Percentiles rank a stretch among this genome's conserved stretches.
phyloP scores from a whole-genome alignment of 768 basidiomycete genomes.

The Mycena galopus region DNA sequence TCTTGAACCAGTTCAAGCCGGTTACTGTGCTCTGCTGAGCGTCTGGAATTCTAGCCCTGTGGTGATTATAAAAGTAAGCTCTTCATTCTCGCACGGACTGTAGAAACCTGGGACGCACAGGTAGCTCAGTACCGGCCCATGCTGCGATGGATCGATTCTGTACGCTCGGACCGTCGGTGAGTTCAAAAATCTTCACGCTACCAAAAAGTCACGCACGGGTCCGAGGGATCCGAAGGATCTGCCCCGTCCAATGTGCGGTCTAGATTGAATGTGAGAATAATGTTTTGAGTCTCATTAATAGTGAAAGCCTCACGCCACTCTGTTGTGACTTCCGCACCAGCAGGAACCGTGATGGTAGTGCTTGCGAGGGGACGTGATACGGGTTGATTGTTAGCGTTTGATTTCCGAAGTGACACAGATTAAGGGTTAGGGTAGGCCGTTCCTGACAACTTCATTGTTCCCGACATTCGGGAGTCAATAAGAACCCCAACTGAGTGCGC shows the following conservation, averaged over 20 bases:
- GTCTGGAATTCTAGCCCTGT: slow-evolving; percentile 57
- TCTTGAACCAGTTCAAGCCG: slow-evolving; percentile 62
- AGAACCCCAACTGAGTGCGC: too few species aligned
- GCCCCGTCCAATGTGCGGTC: slow-evolving; percentile 60
- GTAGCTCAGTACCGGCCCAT: slow-evolving; percentile 66
- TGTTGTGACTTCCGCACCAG: slow-evolving; percentile 65
- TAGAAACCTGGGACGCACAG: slow-evolving; percentile 50
- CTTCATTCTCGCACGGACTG: background rate
- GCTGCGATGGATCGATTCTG: slow-evolving; percentile 62
- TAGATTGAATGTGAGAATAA: background rate
- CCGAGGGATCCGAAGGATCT: slow-evolving; percentile 54
- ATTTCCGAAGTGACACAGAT: too few species aligned
- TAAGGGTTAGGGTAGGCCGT: too few species aligned
- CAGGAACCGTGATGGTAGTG: slow-evolving; percentile 61
- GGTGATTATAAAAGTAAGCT: background rate
- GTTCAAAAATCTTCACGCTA: slow-evolving; percentile 27
- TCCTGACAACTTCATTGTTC: too few species aligned
- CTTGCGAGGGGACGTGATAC: slow-evolving; percentile 60
- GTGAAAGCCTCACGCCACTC: slow-evolving; percentile 56
- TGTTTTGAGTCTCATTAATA: slow-evolving; percentile 31
- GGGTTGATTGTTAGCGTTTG: too few species aligned
- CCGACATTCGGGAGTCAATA: too few species aligned
- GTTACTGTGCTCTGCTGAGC: slow-evolving; percentile 53
- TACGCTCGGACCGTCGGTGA: too few species aligned
- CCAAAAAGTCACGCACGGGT: slow-evolving; percentile 47